These are phyloP conservation scores for Acanthamoeba castellanii DNA, from an alignment of 208 protist genomes.

Conservation along the genomic window DNA sequence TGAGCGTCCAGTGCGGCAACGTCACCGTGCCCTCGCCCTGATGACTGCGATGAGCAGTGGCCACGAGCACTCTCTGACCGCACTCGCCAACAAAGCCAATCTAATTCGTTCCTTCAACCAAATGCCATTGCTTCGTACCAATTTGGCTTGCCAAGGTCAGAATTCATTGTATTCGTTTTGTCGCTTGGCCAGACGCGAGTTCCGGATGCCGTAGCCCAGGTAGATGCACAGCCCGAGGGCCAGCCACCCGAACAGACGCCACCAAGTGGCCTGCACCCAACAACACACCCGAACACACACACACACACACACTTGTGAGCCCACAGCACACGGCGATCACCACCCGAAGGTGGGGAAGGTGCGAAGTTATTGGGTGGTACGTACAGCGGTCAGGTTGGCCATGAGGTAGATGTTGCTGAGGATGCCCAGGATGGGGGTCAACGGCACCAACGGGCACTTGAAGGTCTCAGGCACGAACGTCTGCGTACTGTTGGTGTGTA, in stretches of 20 bases:
- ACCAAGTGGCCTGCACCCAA: not conserved
- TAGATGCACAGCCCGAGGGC: constrained; percentile 45
- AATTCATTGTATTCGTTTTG: constrained; percentile 12
- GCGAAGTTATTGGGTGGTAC: not conserved
- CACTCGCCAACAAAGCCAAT: no score
- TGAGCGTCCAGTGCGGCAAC: not conserved
- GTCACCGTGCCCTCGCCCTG: not conserved
- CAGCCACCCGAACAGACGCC: constrained; percentile 24
- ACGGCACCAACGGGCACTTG: constrained; percentile 50
- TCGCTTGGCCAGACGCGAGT: constrained; percentile 18
- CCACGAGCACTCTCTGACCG: no score
- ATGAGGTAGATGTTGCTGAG: constrained; percentile 52
- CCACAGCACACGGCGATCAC: no score
- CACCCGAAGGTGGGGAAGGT: not conserved
- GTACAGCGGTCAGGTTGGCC: not conserved
- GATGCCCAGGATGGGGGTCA: constrained; percentile 52
- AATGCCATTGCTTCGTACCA: no score
- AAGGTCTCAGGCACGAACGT: constrained; percentile 25
- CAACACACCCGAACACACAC: not conserved
- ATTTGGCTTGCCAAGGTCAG: not conserved
- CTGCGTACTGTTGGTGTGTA: not conserved
- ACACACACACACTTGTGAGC: no score
- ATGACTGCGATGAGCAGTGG: no score
- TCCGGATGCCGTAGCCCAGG: constrained; percentile 40
- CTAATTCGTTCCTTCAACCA: no score